Evolutionary conservation across 352 stramenopile genomes (phyloP), one percentile per base, ranked within the genome.

Genomic region (Globisporangium alternatum): DNA sequence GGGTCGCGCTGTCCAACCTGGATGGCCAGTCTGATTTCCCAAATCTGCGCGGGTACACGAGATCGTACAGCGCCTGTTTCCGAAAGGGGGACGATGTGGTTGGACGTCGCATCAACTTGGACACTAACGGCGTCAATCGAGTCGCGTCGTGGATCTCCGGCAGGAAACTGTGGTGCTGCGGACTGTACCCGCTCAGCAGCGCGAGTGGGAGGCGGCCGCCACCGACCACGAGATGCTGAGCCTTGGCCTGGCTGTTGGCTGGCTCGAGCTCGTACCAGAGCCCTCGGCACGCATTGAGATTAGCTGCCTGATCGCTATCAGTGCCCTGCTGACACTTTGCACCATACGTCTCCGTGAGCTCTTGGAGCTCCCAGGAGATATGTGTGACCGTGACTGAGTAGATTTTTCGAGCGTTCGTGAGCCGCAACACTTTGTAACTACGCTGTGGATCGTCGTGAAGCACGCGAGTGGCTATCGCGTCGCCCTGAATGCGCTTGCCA

Each of bases 311-410:
- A 21, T 7, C 33, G n/a, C n/a, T n/a, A 21, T 33, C 49, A 37
- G 9, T 2, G 28, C 9, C 33, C 17, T 39, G 39, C 30, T 39
- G 7, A 39, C 59, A 65, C 33, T 45, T 21, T 21, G 59, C 59
- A 0, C 31, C 48, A 25, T 65, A 65, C 33, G 15, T 45, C 5
- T 37, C n/a, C 0, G 47, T 22, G 13, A 65, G 49, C 10, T 65
- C 47, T 8, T 39, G 33, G 7, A 41, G 45, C 10, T 48, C 22
- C 59, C 59, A 65, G 8, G 59, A 65, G 4, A 57, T 33, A 9
- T 45, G 33, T 8, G 22, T 51, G 13, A 58, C 47, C 12, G 59
- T 65, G 49, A 65, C 37, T n/a, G 59, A 65, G 31, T 65, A 65
- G n/a, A 65, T n/a, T 17, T 58, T 65, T 13, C 31, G 59, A 19